These are phyloP conservation scores for Malania oleifera DNA, from an alignment of 164 flowering plant genomes.

Conservation along the genomic window DNA sequence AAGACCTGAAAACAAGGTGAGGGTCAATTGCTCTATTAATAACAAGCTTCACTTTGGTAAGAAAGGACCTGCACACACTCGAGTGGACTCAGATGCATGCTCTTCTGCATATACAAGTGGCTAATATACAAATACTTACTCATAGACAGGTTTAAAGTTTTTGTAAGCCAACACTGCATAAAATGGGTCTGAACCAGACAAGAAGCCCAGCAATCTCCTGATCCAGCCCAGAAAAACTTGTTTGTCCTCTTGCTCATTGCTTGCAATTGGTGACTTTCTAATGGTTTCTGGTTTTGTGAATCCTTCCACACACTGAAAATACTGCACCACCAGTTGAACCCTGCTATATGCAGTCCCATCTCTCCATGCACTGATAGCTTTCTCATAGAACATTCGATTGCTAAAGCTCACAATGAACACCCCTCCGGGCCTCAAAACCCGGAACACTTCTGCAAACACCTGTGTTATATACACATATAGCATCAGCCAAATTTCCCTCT, in stretches of 20 bases:
- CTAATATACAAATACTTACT: too few species aligned
- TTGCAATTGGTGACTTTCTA: constrained; percentile 30
- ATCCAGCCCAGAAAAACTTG: constrained; percentile 42
- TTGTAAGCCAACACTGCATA: constrained; percentile 72
- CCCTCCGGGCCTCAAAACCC: constrained; percentile 78
- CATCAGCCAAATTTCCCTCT: too few species aligned
- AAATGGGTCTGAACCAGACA: constrained; percentile 68
- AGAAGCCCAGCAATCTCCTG: constrained; percentile 30
- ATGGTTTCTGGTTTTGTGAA: constrained; percentile 59
- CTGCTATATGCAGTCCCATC: constrained; percentile 65
- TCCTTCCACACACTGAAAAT: constrained; percentile 71
- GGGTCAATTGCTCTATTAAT: too few species aligned
- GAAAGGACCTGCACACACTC: too few species aligned
- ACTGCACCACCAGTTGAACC: constrained; percentile 65
- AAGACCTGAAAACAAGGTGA: too few species aligned
- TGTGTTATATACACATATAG: too few species aligned
- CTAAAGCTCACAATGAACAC: constrained; percentile 79
- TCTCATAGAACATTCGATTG: constrained; percentile 73
- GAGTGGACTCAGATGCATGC: too few species aligned
- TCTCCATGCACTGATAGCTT: constrained; percentile 70
- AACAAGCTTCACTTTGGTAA: too few species aligned
- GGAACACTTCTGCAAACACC: constrained; percentile 79
- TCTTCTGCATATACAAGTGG: too few species aligned
- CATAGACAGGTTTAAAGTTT: constrained; percentile 56
- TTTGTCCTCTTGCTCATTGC: constrained; percentile 16